phyloP scores from a whole-genome alignment of 495 filamentous ascomycete species.

The Penicillium desertorum region DNA sequence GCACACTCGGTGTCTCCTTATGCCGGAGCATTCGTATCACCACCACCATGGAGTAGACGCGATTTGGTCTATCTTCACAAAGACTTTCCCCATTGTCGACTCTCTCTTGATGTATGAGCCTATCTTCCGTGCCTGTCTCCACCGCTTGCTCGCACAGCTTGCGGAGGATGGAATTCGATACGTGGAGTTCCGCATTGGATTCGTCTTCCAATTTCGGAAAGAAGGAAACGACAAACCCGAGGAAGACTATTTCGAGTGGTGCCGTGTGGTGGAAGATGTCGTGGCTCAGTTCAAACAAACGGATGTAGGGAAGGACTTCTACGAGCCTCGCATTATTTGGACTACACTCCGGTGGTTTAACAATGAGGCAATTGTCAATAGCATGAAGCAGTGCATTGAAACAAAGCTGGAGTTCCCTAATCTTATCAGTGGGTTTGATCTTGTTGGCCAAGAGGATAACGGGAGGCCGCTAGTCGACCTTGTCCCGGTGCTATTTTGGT shows the following conservation, averaged over 20 bases:
- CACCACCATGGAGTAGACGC: slow-evolving; percentile 78
- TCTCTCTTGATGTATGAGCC: slow-evolving; percentile 86
- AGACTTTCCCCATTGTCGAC: slow-evolving; percentile 66
- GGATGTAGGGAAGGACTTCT: slow-evolving; percentile 70
- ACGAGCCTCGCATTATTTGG: slow-evolving; percentile 89
- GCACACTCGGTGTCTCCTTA: slow-evolving; percentile 67
- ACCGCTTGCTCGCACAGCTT: slow-evolving; percentile 63
- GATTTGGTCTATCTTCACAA: slow-evolving; percentile 76
- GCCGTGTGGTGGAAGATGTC: slow-evolving; percentile 72
- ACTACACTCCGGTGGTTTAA: slow-evolving; percentile 63
- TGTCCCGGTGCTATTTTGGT: slow-evolving; percentile 86
- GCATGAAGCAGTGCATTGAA: slow-evolving; percentile 81
- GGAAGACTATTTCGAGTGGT: slow-evolving; percentile 61
- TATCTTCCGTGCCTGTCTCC: slow-evolving; percentile 76
- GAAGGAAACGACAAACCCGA: slow-evolving; percentile 61
- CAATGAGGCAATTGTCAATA: slow-evolving; percentile 65
- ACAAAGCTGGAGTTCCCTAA: slow-evolving; percentile 77
- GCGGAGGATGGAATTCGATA: slow-evolving; percentile 77
- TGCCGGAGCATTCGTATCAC: slow-evolving; percentile 66
- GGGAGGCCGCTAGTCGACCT: slow-evolving; percentile 74
- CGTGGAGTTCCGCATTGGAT: slow-evolving; percentile 66
- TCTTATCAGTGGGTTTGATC: slow-evolving; percentile 81
- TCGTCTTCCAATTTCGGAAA: slow-evolving; percentile 59
- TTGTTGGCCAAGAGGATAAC: slow-evolving; percentile 81
- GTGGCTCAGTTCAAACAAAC: slow-evolving; percentile 71